Evolutionary conservation across 345 rosid genomes (phyloP).

Genomic region (Sonneratia caseolaris): DNA sequence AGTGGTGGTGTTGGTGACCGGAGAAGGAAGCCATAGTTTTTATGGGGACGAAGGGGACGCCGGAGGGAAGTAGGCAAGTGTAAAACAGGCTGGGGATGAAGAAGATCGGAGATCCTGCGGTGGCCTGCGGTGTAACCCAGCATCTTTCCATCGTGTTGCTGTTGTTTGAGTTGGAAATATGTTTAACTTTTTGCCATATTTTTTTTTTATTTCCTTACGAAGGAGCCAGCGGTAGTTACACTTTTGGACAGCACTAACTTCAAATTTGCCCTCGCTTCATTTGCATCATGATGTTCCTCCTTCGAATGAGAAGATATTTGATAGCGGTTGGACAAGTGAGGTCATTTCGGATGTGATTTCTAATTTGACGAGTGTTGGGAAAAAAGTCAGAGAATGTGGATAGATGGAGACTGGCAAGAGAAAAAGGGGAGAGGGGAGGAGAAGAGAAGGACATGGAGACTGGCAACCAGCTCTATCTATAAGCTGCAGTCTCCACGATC

Average conservation of each 20-base stretch:
- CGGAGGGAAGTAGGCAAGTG: neutral
- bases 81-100: conserved; percentile 4
- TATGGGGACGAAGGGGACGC: neutral
- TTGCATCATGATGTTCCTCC: neutral
- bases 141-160: neutral
- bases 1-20: conserved; percentile 1
- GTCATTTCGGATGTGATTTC: neutral
- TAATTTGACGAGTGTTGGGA: neutral
- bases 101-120: neutral
- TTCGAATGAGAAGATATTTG: neutral
- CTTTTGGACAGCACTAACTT: neutral
- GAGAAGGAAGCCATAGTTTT: conserved; percentile 4
- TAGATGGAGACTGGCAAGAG: no score
- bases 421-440: no score
- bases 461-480: no score
- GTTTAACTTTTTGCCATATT: neutral
- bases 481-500: no score
- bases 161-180: neutral
- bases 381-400: neutral
- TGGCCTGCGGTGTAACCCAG: conserved; percentile 1
- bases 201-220: no score
- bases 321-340: neutral
- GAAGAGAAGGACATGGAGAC: no score
- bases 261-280: neutral
- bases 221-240: neutral